phyloP scores from a whole-genome alignment of 495 filamentous ascomycete species.

The Hyaloscypha finlandica region DNA sequence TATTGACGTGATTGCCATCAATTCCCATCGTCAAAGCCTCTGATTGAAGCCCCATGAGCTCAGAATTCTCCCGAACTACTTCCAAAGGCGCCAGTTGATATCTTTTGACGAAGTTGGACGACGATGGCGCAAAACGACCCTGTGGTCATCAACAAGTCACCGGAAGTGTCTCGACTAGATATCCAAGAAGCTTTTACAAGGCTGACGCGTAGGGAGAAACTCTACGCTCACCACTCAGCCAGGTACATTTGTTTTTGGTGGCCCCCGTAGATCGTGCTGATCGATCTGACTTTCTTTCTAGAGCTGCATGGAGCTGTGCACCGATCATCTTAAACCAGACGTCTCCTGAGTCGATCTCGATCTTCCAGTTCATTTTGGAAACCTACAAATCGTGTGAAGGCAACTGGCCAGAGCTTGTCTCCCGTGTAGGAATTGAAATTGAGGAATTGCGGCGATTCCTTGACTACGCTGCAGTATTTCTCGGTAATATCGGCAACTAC shows the following conservation, averaged over 20 bases:
- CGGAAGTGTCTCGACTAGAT: conserved; percentile 1
- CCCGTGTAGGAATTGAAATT: neutral
- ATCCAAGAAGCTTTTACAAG: neutral
- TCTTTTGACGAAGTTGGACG: neutral
- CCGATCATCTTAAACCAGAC: conserved; percentile 43
- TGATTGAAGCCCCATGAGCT: neutral
- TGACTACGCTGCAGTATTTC: conserved; percentile 38
- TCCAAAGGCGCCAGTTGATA: neutral
- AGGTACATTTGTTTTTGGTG: neutral
- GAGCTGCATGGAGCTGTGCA: conserved; percentile 42
- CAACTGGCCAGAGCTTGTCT: conserved; percentile 33
- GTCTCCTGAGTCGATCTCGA: conserved; percentile 40
- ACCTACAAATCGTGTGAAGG: conserved; percentile 37
- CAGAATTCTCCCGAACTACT: neutral
- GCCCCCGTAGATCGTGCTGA: neutral
- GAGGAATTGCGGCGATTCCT: conserved; percentile 35
- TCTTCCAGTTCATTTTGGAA: conserved; percentile 42
- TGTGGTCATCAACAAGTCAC: conserved; percentile 12
- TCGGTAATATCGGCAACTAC: conserved; percentile 42
- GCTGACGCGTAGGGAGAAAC: conserved; percentile 30
- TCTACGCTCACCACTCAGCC: conserved; percentile 34
- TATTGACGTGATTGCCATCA: neutral
- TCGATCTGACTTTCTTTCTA: conserved; percentile 11
- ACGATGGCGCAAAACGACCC: neutral
- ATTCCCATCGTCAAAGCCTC: neutral